Conservation (phyloP, 805 yeast genomes). For the Danielia reshetovae region DNA sequence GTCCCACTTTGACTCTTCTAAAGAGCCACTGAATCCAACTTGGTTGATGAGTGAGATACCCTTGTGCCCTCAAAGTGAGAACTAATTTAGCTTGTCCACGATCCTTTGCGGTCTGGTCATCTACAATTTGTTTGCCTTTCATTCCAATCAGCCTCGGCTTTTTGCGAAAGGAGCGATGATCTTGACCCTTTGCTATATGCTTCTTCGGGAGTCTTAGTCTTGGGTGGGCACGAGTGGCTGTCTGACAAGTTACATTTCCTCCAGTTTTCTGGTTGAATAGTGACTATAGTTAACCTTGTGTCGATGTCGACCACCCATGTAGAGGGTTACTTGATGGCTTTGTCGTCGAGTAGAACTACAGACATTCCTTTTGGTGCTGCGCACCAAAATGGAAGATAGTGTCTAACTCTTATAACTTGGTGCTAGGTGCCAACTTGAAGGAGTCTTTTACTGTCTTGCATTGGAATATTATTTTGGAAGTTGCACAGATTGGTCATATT, state of each 20-base stretch:
- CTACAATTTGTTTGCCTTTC: conserved; percentile 50
- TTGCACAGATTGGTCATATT: no score
- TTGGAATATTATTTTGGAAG: no score
- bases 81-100: conserved; percentile 71
- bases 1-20: conserved; percentile 97
- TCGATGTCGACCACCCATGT: conserved; percentile 41
- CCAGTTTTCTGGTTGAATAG: conserved; percentile 6
- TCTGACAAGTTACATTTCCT: conserved; percentile 82
- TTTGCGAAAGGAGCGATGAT: conserved; percentile 93
- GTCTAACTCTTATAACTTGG: no score
- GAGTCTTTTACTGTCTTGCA: no score
- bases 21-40: conserved; percentile 99
- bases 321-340: neutral
- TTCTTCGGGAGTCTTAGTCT: conserved; percentile 72
- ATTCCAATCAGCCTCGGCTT: conserved; percentile 13
- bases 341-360: no score
- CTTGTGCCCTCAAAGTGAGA: conserved; percentile 83
- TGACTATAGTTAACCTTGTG: conserved; percentile 31
- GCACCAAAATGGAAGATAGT: no score
- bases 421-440: no score
- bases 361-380: no score
- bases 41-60: conserved; percentile 90
- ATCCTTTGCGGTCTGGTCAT: conserved; percentile 84
- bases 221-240: conserved; percentile 99
- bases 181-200: conserved; percentile 84